Percentiles rank a stretch among this genome's conserved stretches.
Evolutionary conservation across 2,329 filamentous ascomycete species (phyloP).

Genomic region (Monilinia laxa): DNA sequence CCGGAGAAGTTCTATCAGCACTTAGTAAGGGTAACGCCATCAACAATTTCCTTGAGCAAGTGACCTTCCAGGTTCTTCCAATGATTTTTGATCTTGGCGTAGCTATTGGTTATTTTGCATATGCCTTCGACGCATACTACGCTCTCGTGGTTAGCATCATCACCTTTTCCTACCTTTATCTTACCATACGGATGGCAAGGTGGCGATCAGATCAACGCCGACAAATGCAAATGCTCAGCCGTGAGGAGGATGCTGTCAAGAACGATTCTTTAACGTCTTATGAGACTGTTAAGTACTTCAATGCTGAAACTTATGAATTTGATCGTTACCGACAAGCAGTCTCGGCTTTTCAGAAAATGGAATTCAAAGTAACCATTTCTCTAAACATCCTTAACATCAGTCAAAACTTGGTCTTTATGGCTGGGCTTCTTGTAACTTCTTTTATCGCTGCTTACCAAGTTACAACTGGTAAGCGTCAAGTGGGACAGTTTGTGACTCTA

Average conservation of each 20-base stretch:
- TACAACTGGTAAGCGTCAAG: constrained; percentile 59
- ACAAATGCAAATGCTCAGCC: constrained; percentile 90
- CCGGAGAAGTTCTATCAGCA: constrained; percentile 91
- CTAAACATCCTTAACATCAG: constrained; percentile 79
- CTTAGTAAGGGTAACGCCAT: constrained; percentile 95
- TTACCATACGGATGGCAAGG: constrained; percentile 93
- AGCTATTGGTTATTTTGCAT: constrained; percentile 77
- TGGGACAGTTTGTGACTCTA: constrained; percentile 71
- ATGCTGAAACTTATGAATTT: constrained; percentile 78
- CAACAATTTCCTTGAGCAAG: constrained; percentile 93
- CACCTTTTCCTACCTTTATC: constrained; percentile 93
- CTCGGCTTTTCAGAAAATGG: constrained; percentile 67
- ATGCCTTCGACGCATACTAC: constrained; percentile 83
- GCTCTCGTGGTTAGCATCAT: constrained; percentile 86
- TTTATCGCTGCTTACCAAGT: constrained; percentile 78
- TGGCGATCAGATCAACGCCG: constrained; percentile 88
- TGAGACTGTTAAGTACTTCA: constrained; percentile 91
- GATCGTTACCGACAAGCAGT: constrained; percentile 70
- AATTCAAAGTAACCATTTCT: constrained; percentile 74
- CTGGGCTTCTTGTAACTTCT: constrained; percentile 69
- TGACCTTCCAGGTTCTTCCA: constrained; percentile 92
- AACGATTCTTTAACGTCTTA: constrained; percentile 99
- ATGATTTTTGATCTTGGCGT: constrained; percentile 90
- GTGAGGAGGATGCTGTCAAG: constrained; percentile 95
- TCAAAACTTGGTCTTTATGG: constrained; percentile 77